phyloP scores from a whole-genome alignment of 2,329 filamentous ascomycete genomes.

The Diaporthe humulicola region DNA sequence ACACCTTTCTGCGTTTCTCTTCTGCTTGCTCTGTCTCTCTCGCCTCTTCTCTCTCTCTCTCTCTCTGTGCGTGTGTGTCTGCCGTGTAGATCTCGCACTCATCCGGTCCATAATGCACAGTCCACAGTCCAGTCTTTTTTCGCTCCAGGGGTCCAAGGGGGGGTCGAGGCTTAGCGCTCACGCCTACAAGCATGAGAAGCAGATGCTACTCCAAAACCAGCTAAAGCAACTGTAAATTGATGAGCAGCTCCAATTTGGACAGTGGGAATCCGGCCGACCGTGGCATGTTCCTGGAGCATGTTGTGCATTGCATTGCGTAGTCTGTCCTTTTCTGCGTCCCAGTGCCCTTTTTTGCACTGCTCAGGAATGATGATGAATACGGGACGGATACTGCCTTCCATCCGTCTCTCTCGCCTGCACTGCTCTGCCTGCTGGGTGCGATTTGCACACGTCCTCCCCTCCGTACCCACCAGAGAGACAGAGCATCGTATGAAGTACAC shows the following conservation, averaged over 20 bases:
- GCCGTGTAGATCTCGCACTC: conserved; percentile 6
- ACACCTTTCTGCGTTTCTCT: not conserved
- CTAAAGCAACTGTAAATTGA: conserved; percentile 31
- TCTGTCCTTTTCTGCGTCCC: not conserved
- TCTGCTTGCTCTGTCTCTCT: not conserved
- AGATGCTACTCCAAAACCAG: conserved; percentile 30
- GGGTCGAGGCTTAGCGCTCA: conserved; percentile 27
- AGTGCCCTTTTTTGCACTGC: not conserved
- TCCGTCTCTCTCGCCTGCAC: not conserved
- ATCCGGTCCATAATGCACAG: conserved; percentile 4
- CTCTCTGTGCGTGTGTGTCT: not conserved
- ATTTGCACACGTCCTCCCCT: not conserved
- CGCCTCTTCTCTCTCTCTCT: not conserved
- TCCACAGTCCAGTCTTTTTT: conserved; percentile 5
- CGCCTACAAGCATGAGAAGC: conserved; percentile 10
- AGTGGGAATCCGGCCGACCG: conserved; percentile 23
- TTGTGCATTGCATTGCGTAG: conserved; percentile 24
- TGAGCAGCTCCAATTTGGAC: conserved; percentile 25
- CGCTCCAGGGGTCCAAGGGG: conserved; percentile 21
- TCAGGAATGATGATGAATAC: conserved; percentile 5
- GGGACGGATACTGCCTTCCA: not conserved
- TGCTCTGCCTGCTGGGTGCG: not conserved
- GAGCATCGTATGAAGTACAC: not conserved
- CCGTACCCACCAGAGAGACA: not conserved
- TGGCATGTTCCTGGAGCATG: conserved; percentile 27